Evolutionary conservation across 208 protist genomes (phyloP), one percentile per base, ranked within the genome.

Genomic region (Leishmania guyanensis): DNA sequence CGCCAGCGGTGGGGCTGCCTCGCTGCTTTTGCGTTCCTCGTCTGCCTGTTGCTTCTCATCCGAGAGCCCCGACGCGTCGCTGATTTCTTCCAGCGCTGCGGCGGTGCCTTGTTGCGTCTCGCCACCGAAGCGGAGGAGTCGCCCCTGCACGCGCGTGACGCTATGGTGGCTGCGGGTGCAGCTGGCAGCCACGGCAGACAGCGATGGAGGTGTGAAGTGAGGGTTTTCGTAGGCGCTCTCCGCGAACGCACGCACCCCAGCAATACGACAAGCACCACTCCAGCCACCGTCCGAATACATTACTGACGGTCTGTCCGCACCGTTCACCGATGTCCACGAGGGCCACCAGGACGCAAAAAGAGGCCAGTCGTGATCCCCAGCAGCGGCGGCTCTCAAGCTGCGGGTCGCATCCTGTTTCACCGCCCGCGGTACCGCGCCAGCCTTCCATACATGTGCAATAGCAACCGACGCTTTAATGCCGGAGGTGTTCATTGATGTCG

Each of bases 81-180:
- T 72, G n/a, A 84, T 26, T 33, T 85, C 75, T 54, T 89, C 87
- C 29, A 92, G 46, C 64, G 82, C 77, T 56, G 87, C 79, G 36
- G 89, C 84, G 17, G 83, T 91, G 33, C 88, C 90, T 5, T 77
- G 65, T 39, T 78, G 72, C 22, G 81, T 87, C 71, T 94, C 85
- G 1, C 92, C 92, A 20, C 92, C 92, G 77, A 96, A 96, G 17
- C 92, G 83, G 77, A 89, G 93, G n/a, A 86, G 78, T 10, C 65
- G 66, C 16, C 84, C 88, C 1, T 75, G 22, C 22, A 91, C 81
- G 22, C 78, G 33, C 26, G 84, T 92, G 65, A 78, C 83, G 48
- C 81, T 91, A 83, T 91, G 85, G 58, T 90, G 87, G 46, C 87
- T 90, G 68, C 91, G 71, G 22, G 79, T 66, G 20, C 64, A 78